A percentile compares a stretch with the other conserved stretches of the same genome.
Evolutionary conservation across 163 green algal genomes (phyloP).

Genomic region (Volvox carteri): DNA sequence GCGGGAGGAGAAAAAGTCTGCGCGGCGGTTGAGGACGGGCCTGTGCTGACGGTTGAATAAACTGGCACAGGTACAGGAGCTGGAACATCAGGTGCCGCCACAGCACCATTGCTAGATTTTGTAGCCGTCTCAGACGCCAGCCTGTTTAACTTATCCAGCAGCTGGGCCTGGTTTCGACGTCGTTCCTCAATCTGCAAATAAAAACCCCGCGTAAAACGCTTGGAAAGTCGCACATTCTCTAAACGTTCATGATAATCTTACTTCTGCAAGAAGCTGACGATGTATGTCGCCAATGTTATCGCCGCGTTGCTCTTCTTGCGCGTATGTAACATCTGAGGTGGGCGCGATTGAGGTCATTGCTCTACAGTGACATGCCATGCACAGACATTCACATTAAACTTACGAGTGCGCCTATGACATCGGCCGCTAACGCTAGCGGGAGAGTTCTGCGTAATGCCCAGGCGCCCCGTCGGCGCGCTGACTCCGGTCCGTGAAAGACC

Average conservation of each 20-base stretch:
- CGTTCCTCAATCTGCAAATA: conserved; percentile 81
- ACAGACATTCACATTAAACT: not conserved
- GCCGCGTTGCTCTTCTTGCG: not conserved
- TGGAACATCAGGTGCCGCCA: not conserved
- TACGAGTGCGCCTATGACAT: conserved; percentile 6
- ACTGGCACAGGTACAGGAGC: conserved; percentile 6
- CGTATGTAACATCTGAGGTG: conserved; percentile 9
- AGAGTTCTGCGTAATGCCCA: conserved; percentile 40
- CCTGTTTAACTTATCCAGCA: conserved; percentile 75
- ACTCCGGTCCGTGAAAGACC: not conserved
- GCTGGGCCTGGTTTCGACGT: conserved; percentile 74
- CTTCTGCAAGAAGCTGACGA: conserved; percentile 31
- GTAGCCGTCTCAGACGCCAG: conserved; percentile 25
- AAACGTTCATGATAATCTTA: not conserved
- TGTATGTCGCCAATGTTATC: conserved; percentile 15
- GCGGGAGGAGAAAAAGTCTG: not conserved
- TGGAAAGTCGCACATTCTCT: not conserved
- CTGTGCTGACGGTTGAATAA: not conserved
- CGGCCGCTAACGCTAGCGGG: conserved; percentile 22
- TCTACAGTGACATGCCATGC: not conserved
- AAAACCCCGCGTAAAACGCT: not conserved
- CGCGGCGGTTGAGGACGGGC: not conserved
- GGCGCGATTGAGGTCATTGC: conserved; percentile 10
- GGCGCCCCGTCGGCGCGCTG: not conserved
- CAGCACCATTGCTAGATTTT: not conserved